A percentile compares a stretch with the other conserved stretches of the same genome.
Conservation (phyloP, 345 rosid species). For the Reutealis trisperma region DNA sequence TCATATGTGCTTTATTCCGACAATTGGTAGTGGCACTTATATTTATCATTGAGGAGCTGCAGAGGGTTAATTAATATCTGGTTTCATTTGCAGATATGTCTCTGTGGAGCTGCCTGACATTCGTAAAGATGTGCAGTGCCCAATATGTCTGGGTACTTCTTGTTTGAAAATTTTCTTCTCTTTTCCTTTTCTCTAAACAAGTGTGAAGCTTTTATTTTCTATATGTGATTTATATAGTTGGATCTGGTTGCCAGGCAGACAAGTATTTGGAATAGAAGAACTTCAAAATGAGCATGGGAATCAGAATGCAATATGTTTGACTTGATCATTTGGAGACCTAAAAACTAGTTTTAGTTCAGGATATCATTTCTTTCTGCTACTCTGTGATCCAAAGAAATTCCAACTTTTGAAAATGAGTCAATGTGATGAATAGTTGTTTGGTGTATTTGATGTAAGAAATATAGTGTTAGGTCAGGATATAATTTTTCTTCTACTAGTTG, state of each 20-base stretch:
- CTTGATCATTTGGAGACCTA: not conserved
- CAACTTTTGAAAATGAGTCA: not conserved
- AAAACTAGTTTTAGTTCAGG: not conserved
- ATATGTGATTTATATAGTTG: not conserved
- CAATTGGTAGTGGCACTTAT: not conserved
- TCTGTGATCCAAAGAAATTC: not conserved
- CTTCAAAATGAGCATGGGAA: not conserved
- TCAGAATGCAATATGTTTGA: not conserved
- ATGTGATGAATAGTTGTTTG: not conserved
- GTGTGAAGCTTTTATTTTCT: not conserved
- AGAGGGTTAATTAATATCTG: constrained; percentile 9
- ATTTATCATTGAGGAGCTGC: not conserved
- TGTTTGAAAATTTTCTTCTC: constrained; percentile 11
- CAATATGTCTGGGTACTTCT: constrained; percentile 82
- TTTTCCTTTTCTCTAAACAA: not conserved
- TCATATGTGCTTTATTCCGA: not conserved
- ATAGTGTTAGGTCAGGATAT: not conserved
- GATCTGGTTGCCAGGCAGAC: not conserved
- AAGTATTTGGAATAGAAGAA: not conserved
- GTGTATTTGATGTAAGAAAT: not conserved
- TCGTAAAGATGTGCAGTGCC: constrained; percentile 84
- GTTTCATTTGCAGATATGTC: constrained; percentile 63
- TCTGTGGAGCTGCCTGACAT: constrained; percentile 63
- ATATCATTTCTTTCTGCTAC: not conserved
- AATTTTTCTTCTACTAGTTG: not conserved